These are phyloP conservation scores for Xylariaceae sp. DNA, from an alignment of 2,329 filamentous ascomycete species.

Conservation along the genomic window DNA sequence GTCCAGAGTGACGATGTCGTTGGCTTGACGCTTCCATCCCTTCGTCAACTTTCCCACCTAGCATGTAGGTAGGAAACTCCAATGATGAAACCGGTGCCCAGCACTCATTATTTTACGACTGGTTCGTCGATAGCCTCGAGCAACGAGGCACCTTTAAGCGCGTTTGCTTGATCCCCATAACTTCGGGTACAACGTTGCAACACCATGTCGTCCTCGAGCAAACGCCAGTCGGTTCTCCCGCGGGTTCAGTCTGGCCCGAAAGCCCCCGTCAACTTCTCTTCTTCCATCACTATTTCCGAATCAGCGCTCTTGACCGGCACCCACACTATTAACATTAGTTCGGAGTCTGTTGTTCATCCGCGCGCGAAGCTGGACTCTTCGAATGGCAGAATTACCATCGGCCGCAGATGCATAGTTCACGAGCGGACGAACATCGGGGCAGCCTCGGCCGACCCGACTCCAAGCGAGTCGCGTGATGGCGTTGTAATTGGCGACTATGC, in stretches of 20 bases:
- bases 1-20: background rate
- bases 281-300: constrained; percentile 56
- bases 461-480: constrained; percentile 39
- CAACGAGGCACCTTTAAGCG: constrained; percentile 15
- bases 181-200: background rate
- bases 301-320: constrained; percentile 61
- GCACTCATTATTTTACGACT: background rate
- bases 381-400: constrained; percentile 72
- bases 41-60: background rate
- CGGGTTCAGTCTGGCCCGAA: constrained; percentile 51
- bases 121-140: background rate
- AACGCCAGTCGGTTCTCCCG: constrained; percentile 53
- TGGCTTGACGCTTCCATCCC: background rate
- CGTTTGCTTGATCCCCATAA: background rate
- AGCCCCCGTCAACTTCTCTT: constrained; percentile 57
- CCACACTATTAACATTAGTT: constrained; percentile 71
- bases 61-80: too few species aligned
- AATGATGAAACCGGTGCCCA: too few species aligned
- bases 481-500: constrained; percentile 57
- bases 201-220: constrained; percentile 42
- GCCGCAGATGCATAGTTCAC: constrained; percentile 74
- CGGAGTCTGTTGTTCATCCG: constrained; percentile 80
- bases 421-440: constrained; percentile 60
- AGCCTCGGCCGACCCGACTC: constrained; percentile 29
- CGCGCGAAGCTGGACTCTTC: constrained; percentile 73